These are phyloP conservation scores for Eucalyptus regnans DNA, from an alignment of 345 rosid genomes.

Conservation along the genomic window DNA sequence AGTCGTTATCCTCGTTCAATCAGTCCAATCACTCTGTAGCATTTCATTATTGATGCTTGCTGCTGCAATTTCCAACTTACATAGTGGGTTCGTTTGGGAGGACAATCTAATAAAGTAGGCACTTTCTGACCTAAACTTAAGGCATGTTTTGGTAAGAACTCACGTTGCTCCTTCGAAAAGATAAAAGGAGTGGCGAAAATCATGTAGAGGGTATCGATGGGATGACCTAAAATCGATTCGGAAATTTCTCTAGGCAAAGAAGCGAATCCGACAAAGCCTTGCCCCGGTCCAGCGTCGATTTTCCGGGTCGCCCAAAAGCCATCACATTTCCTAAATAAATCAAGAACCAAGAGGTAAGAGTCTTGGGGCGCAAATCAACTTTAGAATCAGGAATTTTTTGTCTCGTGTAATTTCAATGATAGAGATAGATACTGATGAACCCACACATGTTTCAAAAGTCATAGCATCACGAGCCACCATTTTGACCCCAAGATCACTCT, in stretches of 20 bases:
- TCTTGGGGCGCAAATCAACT: not conserved
- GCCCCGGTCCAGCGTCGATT: not conserved
- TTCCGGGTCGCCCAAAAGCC: not conserved
- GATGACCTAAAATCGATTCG: not conserved
- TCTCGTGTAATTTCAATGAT: not conserved
- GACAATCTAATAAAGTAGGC: not conserved
- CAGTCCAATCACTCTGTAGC: not conserved
- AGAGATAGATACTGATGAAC: not conserved
- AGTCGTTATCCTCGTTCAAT: not conserved
- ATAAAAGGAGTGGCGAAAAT: not conserved
- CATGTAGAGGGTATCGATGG: not conserved
- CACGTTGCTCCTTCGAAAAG: not conserved
- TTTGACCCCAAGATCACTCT: not conserved
- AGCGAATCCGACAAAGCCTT: accelerated
- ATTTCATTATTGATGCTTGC: not conserved
- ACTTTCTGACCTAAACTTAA: not conserved
- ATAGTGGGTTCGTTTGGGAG: not conserved
- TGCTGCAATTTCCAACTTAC: not conserved
- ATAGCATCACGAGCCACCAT: not conserved
- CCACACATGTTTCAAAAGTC: not conserved
- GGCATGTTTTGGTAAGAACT: not conserved
- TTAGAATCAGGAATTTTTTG: not conserved
- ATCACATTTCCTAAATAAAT: not conserved
- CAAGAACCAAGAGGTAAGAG: not conserved
- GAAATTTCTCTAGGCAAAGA: not conserved